Evolutionary conservation across 768 basidiomycete species (phyloP).

Genomic region (Pulveroboletus sp.): DNA sequence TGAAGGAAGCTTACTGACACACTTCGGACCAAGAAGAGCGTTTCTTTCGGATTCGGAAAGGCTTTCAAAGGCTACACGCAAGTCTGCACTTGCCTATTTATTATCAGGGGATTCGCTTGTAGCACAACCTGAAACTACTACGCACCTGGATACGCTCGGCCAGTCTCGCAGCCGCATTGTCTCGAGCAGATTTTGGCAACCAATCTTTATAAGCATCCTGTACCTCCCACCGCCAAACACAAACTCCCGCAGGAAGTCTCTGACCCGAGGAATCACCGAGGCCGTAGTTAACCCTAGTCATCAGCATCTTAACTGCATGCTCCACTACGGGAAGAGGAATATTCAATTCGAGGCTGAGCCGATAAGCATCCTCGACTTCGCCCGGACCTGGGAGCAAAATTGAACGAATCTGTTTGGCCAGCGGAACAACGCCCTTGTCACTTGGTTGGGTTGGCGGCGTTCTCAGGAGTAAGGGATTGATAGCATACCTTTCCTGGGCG

Average conservation of each 20-base stretch:
- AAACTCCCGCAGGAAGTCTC: slow-evolving; percentile 58
- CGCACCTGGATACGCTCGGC: slow-evolving; percentile 64
- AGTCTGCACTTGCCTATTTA: slow-evolving; percentile 52
- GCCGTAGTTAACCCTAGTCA: slow-evolving; percentile 78
- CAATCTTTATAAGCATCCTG: slow-evolving; percentile 52
- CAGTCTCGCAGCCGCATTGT: slow-evolving; percentile 56
- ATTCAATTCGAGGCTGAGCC: slow-evolving; percentile 33
- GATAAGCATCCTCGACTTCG: slow-evolving; percentile 42
- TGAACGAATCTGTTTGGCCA: slow-evolving; percentile 67
- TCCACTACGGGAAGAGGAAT: slow-evolving; percentile 53
- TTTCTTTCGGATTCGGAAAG: slow-evolving; percentile 55
- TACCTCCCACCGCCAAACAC: slow-evolving; percentile 87
- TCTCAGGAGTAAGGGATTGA: background rate
- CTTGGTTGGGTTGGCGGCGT: slow-evolving; percentile 36
- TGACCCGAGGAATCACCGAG: slow-evolving; percentile 47
- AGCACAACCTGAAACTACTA: background rate
- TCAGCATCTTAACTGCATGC: slow-evolving; percentile 54
- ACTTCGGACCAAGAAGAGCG: slow-evolving; percentile 51
- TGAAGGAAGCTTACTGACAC: slow-evolving; percentile 28
- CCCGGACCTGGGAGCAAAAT: slow-evolving; percentile 62
- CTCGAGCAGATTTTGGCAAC: slow-evolving; percentile 61
- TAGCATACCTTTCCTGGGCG: slow-evolving; percentile 74
- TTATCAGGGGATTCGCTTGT: slow-evolving; percentile 1
- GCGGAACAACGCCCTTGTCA: slow-evolving; percentile 60
- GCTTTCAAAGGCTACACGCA: slow-evolving; percentile 50